These are phyloP conservation scores for Huntiella omanensis DNA, from an alignment of 2,329 filamentous ascomycete species.

Conservation along the genomic window DNA sequence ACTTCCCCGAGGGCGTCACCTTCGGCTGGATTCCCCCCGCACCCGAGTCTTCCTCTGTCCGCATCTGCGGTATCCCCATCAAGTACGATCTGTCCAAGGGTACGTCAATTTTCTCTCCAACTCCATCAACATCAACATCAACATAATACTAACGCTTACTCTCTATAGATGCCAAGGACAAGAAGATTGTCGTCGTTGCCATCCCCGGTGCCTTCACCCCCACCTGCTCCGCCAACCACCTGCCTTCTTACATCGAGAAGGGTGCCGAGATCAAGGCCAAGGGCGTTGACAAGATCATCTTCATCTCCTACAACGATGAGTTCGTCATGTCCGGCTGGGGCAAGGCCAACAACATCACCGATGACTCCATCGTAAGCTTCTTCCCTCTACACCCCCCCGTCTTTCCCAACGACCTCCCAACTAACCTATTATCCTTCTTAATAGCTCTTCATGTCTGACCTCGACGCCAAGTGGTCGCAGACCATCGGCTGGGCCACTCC, in stretches of 20 bases:
- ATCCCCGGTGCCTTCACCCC: slow-evolving; percentile 65
- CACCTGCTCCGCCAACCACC: slow-evolving; percentile 63
- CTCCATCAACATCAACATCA: not conserved
- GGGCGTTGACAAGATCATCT: slow-evolving; percentile 64
- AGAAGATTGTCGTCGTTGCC: slow-evolving; percentile 37
- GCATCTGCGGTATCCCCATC: slow-evolving; percentile 58
- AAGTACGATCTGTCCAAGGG: slow-evolving; percentile 64
- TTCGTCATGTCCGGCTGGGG: slow-evolving; percentile 81
- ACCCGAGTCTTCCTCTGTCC: slow-evolving; percentile 47
- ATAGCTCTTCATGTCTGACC: slow-evolving; percentile 59
- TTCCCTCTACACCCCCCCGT: not conserved
- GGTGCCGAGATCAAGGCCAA: slow-evolving; percentile 53
- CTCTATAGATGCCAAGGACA: slow-evolving; percentile 31
- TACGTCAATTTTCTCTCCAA: slow-evolving; percentile 17
- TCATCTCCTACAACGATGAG: slow-evolving; percentile 70
- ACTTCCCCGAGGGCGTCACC: slow-evolving; percentile 60
- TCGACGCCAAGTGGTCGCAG: slow-evolving; percentile 51
- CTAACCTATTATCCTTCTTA: slow-evolving; percentile 3
- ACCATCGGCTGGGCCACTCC: slow-evolving; percentile 58
- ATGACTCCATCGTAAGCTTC: slow-evolving; percentile 38
- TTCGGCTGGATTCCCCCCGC: slow-evolving; percentile 75
- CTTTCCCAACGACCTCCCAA: not conserved
- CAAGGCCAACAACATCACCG: slow-evolving; percentile 66
- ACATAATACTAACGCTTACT: not conserved
- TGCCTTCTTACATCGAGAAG: slow-evolving; percentile 63